Conservation (phyloP, 768 basidiomycete species). For the Suillus occidentalis region DNA sequence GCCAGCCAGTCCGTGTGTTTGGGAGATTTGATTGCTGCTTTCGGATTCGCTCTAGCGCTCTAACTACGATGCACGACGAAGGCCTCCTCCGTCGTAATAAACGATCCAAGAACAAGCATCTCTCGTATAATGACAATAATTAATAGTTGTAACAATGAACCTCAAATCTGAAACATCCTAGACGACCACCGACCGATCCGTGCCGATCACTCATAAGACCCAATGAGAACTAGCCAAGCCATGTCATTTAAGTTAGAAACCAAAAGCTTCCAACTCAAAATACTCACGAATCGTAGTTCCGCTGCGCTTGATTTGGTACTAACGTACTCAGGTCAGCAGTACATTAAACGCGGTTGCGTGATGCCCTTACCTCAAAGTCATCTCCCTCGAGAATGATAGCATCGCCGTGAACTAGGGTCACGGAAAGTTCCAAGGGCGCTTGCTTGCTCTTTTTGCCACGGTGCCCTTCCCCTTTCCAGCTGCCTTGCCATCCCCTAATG, state of each 20-base stretch:
- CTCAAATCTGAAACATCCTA: constrained; percentile 1
- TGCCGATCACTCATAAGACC: constrained; percentile 15
- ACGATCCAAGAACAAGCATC: neutral
- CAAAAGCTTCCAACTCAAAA: constrained; percentile 1
- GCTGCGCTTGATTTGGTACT: constrained; percentile 30
- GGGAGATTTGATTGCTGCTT: constrained; percentile 28
- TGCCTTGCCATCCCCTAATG: neutral
- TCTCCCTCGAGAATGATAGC: constrained; percentile 36
- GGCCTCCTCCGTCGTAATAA: neutral
- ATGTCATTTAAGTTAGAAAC: constrained; percentile 10
- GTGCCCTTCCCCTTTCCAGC: constrained; percentile 17
- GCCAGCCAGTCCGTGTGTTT: constrained; percentile 19
- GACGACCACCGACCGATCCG: constrained; percentile 9
- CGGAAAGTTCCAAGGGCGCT: constrained; percentile 19
- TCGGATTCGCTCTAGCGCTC: constrained; percentile 30
- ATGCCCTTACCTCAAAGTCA: constrained; percentile 39
- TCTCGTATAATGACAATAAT: neutral
- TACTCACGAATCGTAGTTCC: constrained; percentile 34
- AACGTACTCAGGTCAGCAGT: constrained; percentile 6
- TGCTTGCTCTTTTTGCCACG: constrained; percentile 19
- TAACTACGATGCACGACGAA: constrained; percentile 24
- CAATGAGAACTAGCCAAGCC: constrained; percentile 26
- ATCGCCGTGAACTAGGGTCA: constrained; percentile 43
- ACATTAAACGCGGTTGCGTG: neutral
- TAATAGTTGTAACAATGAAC: neutral